Evolutionary conservation across 306 rosid genomes (phyloP), one percentile per base, ranked within the genome.

Genomic region (Urtica urens): DNA sequence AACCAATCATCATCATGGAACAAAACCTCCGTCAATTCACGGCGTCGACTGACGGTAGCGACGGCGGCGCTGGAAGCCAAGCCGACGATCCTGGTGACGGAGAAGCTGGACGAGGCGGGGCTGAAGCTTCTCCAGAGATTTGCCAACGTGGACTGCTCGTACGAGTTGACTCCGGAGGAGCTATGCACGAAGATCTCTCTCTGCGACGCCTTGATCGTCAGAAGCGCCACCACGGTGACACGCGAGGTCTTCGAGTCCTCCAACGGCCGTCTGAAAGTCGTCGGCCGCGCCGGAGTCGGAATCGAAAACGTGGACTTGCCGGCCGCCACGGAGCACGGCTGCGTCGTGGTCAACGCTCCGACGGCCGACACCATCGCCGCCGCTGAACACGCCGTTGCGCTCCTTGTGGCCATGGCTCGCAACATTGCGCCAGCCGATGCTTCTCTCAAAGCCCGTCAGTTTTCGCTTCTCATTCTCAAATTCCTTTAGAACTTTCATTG

Each of bases 281-380:
- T 80, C 3, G 90, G 84, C 0, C 70, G 90, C 40, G 90, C 84
- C 10, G 90, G 90, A n/a, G 81, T 80, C 9, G 90, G 90, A 5
- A 73, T 80, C 13, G 90, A 80, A 33, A 77, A 80, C 50, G 84
- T 80, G 46, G 90, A 80, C 69, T 75, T 80, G 53, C 63, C 81
- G 2, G 90, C 90, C 9, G 90, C 90, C 22, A 76, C 90, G 0
- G 90, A 76, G 54, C 72, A 70, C n/a, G 90, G 90, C 1, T 76
- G 84, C 28, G 40, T 80, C 53, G 90, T 80, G 14, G 84, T 80
- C 5, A 80, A 80, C 51, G 84, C 90, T 0, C 90, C 90, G 10
- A 76, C 78, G 10, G 84, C 84, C 1, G 77, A 80, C 59, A 76
- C 90, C 5, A 70, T 80, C 16, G 84, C 90, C 0, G 81, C 90